Base-by-base conservation (phyloP, 345 rosid genomes). In the Punica granatum region DNA sequence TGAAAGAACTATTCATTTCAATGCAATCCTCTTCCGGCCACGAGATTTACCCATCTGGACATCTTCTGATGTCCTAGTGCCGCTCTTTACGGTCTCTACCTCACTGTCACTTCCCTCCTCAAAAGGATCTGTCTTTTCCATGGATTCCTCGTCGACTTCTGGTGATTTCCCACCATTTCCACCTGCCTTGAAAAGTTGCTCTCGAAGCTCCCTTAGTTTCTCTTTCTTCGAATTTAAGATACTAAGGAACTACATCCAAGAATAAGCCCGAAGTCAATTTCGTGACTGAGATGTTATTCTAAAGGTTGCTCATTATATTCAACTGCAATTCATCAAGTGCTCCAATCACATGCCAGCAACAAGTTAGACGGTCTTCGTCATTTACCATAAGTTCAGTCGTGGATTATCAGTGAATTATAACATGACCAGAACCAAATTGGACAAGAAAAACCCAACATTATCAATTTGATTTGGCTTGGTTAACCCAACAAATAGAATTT, bases 131-230 rank as follows among this genome's bases (percentile, higher is more conserved):
- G n/a, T n/a, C n/a, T n/a, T n/a, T n/a, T n/a, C n/a, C n/a, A n/a
- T n/a, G n/a, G n/a, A n/a, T n/a, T n/a, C n/a, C n/a, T n/a, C n/a
- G n/a, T n/a, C n/a, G n/a, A n/a, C n/a, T n/a, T n/a, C 71, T 30
- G 72, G 69, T 44, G 56, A 64, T 70, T 80, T 74, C 72, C 79
- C 74, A 36, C 76, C 53, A 65, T 73, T 30, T 73, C 74, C 28
- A 75, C 76, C 82, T 67, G 68, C 76, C 73, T 83, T 81, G 26
- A 81, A 73, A 19, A 84, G 80, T 80, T 83, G 83, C 59, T n/a
- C n/a, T n/a, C n/a, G n/a, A n/a, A n/a, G n/a, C n/a, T 86, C 90
- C 60, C 88, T 87, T 63, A 87, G n/a, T n/a, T n/a, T n/a, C n/a
- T n/a, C n/a, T n/a, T n/a, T n/a, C n/a, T n/a, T n/a, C n/a, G n/a